phyloP scores from a whole-genome alignment of 805 yeast species.

The Zygotorulaspora florentina region DNA sequence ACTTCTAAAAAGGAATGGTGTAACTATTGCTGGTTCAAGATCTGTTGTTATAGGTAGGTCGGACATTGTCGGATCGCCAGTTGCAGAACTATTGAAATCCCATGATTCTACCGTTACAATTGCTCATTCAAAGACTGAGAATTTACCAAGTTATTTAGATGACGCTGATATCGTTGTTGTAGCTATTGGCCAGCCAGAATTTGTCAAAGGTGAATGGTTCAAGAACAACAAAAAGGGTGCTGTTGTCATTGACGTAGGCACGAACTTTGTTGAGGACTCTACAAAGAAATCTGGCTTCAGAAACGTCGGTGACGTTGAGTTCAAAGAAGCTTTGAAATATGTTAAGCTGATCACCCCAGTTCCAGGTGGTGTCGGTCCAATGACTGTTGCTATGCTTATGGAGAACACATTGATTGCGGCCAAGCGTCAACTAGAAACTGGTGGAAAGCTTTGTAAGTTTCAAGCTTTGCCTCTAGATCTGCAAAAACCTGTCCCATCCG shows the following conservation, averaged over 20 bases:
- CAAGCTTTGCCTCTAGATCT: constrained; percentile 56
- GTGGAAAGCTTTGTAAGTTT: constrained; percentile 27
- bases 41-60: constrained; percentile 94
- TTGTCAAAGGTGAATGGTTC: constrained; percentile 72
- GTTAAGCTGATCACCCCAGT: constrained; percentile 69
- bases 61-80: constrained; percentile 94
- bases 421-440: constrained; percentile 38
- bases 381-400: constrained; percentile 82
- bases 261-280: constrained; percentile 65
- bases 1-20: constrained; percentile 64
- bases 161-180: constrained; percentile 82
- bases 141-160: constrained; percentile 53
- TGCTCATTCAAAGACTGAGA: constrained; percentile 68
- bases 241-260: constrained; percentile 78
- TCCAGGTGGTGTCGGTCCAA: constrained; percentile 91
- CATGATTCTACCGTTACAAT: constrained; percentile 85
- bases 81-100: constrained; percentile 73
- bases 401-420: constrained; percentile 71
- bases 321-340: constrained; percentile 42
- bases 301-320: constrained; percentile 78
- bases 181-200: constrained; percentile 70
- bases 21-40: constrained; percentile 66
- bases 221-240: constrained; percentile 47
- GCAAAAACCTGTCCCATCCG: constrained; percentile 71
- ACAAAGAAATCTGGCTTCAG: constrained; percentile 64